A percentile compares a stretch with the other conserved stretches of the same genome.
Evolutionary conservation across 2,329 filamentous ascomycete genomes (phyloP).

Genomic region (Pseudogymnoascus sp.): DNA sequence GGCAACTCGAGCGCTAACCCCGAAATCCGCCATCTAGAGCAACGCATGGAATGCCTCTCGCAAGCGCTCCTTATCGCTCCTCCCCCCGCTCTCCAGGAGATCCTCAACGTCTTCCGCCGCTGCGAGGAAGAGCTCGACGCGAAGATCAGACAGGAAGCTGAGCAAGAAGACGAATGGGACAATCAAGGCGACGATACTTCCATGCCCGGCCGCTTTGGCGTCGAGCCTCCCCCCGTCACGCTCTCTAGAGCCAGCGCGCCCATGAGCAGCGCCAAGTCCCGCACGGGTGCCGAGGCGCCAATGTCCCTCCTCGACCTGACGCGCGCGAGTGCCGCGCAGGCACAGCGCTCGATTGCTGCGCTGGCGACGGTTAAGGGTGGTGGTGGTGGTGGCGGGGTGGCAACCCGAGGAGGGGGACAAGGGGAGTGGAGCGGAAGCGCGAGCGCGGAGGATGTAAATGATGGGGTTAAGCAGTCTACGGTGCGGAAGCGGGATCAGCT

Average conservation of each 20-base stretch:
- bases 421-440: slow-evolving; percentile 7
- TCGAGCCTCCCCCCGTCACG: slow-evolving; percentile 26
- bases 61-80: slow-evolving; percentile 69
- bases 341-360: slow-evolving; percentile 49
- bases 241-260: slow-evolving; percentile 28
- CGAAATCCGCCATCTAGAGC: slow-evolving; percentile 64
- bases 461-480: slow-evolving; percentile 34
- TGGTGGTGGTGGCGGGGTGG: background rate
- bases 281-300: slow-evolving; percentile 47
- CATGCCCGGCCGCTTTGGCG: slow-evolving; percentile 47
- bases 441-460: slow-evolving; percentile 34
- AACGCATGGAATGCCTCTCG: slow-evolving; percentile 71
- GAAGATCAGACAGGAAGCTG: slow-evolving; percentile 57
- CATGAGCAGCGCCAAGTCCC: slow-evolving; percentile 12
- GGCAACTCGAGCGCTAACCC: slow-evolving; percentile 51
- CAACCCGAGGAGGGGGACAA: background rate
- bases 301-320: slow-evolving; percentile 60
- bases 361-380: slow-evolving; percentile 24
- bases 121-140: slow-evolving; percentile 70
- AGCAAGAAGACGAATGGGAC: slow-evolving; percentile 63
- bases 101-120: slow-evolving; percentile 64
- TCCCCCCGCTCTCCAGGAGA: slow-evolving; percentile 59
- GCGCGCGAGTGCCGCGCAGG: slow-evolving; percentile 49
- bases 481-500: slow-evolving; percentile 65
- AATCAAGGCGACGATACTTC: slow-evolving; percentile 50